Conservation (phyloP, 2,329 filamentous ascomycete species). For the Hypoxylon sp. region DNA sequence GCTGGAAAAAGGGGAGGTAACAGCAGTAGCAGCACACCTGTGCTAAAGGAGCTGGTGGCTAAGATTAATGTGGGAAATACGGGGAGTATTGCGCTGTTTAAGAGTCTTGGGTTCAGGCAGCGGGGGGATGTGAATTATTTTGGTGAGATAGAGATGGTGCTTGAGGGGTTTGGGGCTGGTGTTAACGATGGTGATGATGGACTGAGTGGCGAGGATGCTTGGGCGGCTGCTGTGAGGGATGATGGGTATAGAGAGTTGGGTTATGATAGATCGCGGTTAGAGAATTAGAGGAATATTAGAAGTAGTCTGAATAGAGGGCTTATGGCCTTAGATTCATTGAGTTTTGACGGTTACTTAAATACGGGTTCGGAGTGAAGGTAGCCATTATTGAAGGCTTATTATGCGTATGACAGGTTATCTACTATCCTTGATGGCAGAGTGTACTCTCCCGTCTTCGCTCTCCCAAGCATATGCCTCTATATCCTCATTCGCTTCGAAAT, state of each 20-base stretch:
- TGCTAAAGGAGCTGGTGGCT: conserved; percentile 66
- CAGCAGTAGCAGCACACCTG: conserved; percentile 6
- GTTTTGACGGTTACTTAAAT: not conserved
- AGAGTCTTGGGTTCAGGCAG: conserved; percentile 64
- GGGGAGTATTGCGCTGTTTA: conserved; percentile 66
- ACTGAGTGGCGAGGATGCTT: not conserved
- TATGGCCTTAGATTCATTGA: not conserved
- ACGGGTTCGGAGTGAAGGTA: not conserved
- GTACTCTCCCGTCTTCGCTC: not conserved
- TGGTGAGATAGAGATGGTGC: conserved; percentile 68
- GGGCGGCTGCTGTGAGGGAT: not conserved
- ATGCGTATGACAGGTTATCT: not conserved
- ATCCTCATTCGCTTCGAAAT: not conserved
- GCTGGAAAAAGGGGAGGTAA: not conserved
- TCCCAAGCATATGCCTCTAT: not conserved
- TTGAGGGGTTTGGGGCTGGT: conserved; percentile 50
- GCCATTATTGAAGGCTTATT: too few relatives aligned
- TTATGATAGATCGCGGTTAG: conserved; percentile 41
- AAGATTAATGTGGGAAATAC: conserved; percentile 71
- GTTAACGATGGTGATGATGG: not conserved
- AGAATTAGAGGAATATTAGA: conserved; percentile 1
- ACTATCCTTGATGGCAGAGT: not conserved
- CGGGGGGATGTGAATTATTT: conserved; percentile 70
- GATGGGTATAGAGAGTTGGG: conserved; percentile 37
- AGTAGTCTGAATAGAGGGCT: not conserved